A percentile compares a stretch with the other conserved stretches of the same genome.
Evolutionary conservation across 768 basidiomycete species (phyloP).

Genomic region (Rhodotorula sphaerocarpa): DNA sequence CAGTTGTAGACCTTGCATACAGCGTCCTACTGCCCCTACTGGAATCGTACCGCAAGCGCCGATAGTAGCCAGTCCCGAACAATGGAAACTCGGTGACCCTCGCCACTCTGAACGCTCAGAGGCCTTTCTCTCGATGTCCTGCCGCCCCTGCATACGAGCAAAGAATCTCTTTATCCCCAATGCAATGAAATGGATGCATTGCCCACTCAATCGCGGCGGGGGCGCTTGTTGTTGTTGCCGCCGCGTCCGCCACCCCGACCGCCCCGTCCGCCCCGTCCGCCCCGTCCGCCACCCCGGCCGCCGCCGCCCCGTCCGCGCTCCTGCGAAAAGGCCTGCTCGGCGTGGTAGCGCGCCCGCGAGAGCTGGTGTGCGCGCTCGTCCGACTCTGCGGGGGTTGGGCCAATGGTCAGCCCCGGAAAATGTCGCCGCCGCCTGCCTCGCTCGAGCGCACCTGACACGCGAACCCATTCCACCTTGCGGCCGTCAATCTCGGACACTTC

Average conservation of each 20-base stretch:
- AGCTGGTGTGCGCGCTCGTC: conserved; percentile 38
- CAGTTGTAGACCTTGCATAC: no score
- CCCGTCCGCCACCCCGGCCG: background rate
- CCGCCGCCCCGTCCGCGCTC: no score
- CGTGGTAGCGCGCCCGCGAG: conserved; percentile 36
- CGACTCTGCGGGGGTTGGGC: conserved; percentile 18
- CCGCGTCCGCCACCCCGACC: background rate
- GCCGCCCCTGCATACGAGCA: no score
- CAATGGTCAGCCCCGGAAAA: background rate
- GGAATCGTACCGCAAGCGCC: no score
- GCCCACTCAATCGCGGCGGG: conserved; percentile 27
- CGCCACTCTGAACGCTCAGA: no score
- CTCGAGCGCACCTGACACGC: conserved; percentile 45
- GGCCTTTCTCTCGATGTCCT: no score
- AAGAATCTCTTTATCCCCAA: no score
- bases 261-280: background rate
- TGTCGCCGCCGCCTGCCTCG: no score
- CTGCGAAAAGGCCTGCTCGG: conserved; percentile 28
- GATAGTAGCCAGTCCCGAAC: no score
- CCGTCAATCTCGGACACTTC: conserved; percentile 39
- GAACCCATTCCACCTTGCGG: conserved; percentile 52
- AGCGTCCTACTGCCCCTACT: no score
- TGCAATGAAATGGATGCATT: no score
- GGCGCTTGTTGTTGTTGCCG: conserved; percentile 21
- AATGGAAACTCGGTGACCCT: no score